phyloP scores from a whole-genome alignment of 352 stramenopile genomes.

The Globisporangium recalcitrans region DNA sequence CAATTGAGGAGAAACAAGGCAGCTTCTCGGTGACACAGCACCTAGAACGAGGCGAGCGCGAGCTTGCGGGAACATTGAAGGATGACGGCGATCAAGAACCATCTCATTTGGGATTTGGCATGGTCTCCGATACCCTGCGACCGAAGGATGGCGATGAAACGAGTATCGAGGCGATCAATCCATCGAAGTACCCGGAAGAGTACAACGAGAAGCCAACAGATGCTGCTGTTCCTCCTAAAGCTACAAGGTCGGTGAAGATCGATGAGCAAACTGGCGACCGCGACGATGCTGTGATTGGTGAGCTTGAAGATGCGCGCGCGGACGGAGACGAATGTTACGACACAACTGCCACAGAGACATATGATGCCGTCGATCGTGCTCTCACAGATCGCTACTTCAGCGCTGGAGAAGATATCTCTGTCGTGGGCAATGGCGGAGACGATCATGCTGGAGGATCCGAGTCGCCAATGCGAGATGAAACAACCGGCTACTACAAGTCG shows the following conservation, averaged over 20 bases:
- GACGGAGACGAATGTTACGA: not conserved
- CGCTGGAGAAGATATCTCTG: not conserved
- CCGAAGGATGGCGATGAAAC: not conserved
- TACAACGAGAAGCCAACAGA: not conserved
- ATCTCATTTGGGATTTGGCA: not conserved
- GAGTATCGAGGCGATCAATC: not conserved
- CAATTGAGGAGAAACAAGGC: no score
- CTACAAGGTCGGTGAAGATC: not conserved
- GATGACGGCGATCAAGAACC: not conserved
- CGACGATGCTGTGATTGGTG: not conserved
- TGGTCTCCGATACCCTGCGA: not conserved
- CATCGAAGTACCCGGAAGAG: not conserved
- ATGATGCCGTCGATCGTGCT: not conserved
- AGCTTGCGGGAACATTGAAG: not conserved
- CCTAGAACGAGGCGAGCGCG: not conserved
- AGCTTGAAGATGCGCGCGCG: not conserved
- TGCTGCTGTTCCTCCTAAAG: not conserved
- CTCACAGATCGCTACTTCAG: not conserved
- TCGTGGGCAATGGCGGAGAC: not conserved
- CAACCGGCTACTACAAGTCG: slow-evolving; percentile 20
- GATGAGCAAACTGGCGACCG: not conserved
- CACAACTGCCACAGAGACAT: not conserved
- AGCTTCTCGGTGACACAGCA: no score
- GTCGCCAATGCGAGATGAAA: no score
- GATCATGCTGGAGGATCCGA: no score